Base-by-base conservation (phyloP, 805 yeast genomes). In the Candida tammaniensis region DNA sequence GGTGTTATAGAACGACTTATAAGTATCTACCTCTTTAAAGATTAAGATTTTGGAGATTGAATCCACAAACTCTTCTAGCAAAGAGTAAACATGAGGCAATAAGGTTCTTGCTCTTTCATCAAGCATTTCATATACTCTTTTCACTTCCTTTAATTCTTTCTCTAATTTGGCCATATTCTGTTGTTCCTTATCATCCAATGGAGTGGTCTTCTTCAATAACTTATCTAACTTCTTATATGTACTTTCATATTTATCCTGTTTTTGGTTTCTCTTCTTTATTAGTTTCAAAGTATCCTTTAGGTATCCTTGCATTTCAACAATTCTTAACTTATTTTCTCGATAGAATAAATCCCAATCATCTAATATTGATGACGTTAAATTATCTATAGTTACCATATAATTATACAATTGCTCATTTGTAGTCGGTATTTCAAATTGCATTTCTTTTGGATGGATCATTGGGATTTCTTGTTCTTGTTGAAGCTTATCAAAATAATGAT, bases 41-140 rank as follows among this genome's bases (percentile, higher is more conserved):
- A 71, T 48, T 1, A 65, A 34, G 41, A 65, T 57, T 30, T 63
- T 52, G 1, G 72, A 53, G 10, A 75, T 38, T 33, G 59, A 57
- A 29, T 64, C 71, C 8, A 74, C 51, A 39, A 74, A 74, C 43
- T 76, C 82, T 22, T 75, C 74, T 28, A 74, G 44, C 12, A 66
- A 59, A 3, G 59, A 53, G 30, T 72, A 48, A 3, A 65, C 60
- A 42, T 72, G 75, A 1, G 82, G 82, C 5, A 74, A 50, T 3
- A 69, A 46, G 4, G 63, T 28, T 31, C 59, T 61, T n/a, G 64
- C 49, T 35, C 68, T 70, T 14, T 55, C 57, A 43, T 71, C 68
- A 13, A 69, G 43, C 14, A 61, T 62, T 11, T 48, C 44, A 39
- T 54, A 72, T 5, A 56, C 47, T 5, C 43, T 39, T 16, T 54